Percentiles rank a stretch among this genome's conserved stretches.
phyloP scores from a whole-genome alignment of 1,139 yeast genomes.

The Nakaseomyces kungkrabaensis region DNA sequence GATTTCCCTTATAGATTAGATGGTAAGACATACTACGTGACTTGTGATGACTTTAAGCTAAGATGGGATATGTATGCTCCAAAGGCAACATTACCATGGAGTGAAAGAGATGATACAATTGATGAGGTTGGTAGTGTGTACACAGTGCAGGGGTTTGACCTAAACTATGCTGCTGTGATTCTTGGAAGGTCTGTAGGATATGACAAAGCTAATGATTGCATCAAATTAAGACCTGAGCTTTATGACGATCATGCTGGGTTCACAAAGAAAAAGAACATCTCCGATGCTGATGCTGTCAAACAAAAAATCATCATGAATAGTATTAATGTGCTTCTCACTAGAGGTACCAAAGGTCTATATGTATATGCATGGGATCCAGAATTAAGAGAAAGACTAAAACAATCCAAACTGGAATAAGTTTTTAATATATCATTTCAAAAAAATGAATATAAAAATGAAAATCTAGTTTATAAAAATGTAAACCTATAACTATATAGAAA shows the following conservation, averaged over 20 bases:
- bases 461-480: too few relatives aligned
- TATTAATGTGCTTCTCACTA: conserved; percentile 33
- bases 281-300: conserved; percentile 29
- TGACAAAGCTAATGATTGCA: conserved; percentile 27
- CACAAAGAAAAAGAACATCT: conserved; percentile 32
- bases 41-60: conserved; percentile 34
- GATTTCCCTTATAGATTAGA: conserved; percentile 37
- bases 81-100: conserved; percentile 33
- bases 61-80: conserved; percentile 37
- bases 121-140: conserved; percentile 38
- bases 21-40: conserved; percentile 34
- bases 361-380: conserved; percentile 34
- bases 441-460: not conserved
- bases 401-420: conserved; percentile 6
- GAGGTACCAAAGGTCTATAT: conserved; percentile 35
- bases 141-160: conserved; percentile 37
- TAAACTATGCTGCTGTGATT: conserved; percentile 36
- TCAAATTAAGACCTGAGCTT: conserved; percentile 28
- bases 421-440: not conserved
- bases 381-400: conserved; percentile 27
- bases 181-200: conserved; percentile 34
- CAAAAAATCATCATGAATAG: conserved; percentile 34
- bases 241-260: conserved; percentile 38
- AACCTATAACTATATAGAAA: too few relatives aligned
- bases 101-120: conserved; percentile 34